These are phyloP conservation scores for Castanea sativa DNA, from an alignment of 306 rosid species.

Conservation along the genomic window DNA sequence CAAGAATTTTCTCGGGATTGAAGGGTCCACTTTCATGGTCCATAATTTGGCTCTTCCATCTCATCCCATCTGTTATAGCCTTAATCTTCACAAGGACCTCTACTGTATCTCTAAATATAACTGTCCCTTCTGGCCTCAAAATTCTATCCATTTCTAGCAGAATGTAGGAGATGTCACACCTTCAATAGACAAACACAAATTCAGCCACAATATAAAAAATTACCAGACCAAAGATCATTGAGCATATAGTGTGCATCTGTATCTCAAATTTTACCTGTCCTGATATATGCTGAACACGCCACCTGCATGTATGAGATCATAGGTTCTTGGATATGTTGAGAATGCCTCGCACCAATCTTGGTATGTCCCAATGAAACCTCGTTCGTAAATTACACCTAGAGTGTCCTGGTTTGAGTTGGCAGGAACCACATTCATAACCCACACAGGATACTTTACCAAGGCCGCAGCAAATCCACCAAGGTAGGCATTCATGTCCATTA, in stretches of 20 bases:
- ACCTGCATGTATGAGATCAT: conserved; percentile 86
- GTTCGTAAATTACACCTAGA: conserved; percentile 75
- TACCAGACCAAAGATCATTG: background rate
- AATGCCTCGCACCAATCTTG: conserved; percentile 97
- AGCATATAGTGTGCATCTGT: background rate
- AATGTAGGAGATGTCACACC: conserved; percentile 72
- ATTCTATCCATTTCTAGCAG: conserved; percentile 94
- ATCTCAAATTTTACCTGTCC: conserved; percentile 50
- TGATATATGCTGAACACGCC: conserved; percentile 80
- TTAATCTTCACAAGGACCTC: conserved; percentile 75
- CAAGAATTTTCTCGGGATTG: conserved; percentile 90
- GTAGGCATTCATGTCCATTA: conserved; percentile 91
- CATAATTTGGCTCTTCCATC: conserved; percentile 76
- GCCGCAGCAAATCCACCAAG: conserved; percentile 91
- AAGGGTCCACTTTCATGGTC: conserved; percentile 96
- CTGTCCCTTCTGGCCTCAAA: conserved; percentile 90
- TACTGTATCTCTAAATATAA: conserved; percentile 74
- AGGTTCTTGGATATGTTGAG: conserved; percentile 93
- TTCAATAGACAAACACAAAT: conserved; percentile 27
- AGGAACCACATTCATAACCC: conserved; percentile 95
- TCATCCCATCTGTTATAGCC: conserved; percentile 68
- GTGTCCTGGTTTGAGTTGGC: conserved; percentile 68
- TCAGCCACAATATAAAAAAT: conserved; percentile 6
- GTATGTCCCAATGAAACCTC: conserved; percentile 88
- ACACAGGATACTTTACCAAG: conserved; percentile 56